phyloP scores from a whole-genome alignment of 2,329 filamentous ascomycete genomes.

The Bipolaris sorokiniana region DNA sequence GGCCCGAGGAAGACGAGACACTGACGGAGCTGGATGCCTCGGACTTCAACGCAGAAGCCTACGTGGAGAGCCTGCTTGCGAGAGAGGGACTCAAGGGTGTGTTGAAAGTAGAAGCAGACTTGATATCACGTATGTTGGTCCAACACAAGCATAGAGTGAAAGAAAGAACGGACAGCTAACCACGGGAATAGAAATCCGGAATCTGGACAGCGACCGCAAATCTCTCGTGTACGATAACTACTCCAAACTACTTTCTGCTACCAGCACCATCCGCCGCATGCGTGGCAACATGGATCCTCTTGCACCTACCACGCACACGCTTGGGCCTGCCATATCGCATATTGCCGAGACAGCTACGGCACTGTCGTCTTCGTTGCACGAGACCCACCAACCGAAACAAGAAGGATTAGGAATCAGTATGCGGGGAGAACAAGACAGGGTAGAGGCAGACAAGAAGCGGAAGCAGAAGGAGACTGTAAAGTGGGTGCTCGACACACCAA shows the following conservation, averaged over 20 bases:
- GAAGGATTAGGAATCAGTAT: constrained; percentile 36
- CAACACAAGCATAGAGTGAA: background rate
- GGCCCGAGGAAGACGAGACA: constrained; percentile 62
- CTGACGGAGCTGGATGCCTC: constrained; percentile 72
- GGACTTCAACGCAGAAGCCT: constrained; percentile 74
- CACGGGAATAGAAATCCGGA: constrained; percentile 70
- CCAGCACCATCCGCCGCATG: constrained; percentile 94
- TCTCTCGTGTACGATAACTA: constrained; percentile 98
- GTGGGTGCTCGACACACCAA: constrained; percentile 68
- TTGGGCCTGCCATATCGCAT: constrained; percentile 74
- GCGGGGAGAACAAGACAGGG: constrained; percentile 27
- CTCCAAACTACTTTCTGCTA: constrained; percentile 93
- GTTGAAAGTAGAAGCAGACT: constrained; percentile 70
- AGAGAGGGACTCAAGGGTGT: constrained; percentile 71
- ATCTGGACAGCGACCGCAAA: constrained; percentile 94
- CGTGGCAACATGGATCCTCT: constrained; percentile 79
- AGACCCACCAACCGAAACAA: constrained; percentile 28
- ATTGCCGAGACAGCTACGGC: constrained; percentile 68
- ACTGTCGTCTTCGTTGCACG: constrained; percentile 50
- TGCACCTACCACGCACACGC: constrained; percentile 73
- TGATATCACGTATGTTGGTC: constrained; percentile 59
- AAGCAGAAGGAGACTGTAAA: constrained; percentile 63
- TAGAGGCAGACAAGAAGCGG: constrained; percentile 42
- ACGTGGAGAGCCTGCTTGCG: constrained; percentile 67
- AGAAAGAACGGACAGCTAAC: constrained; percentile 2